Evolutionary conservation across 495 filamentous ascomycete genomes (phyloP).

Genomic region (Neurospora terricola): DNA sequence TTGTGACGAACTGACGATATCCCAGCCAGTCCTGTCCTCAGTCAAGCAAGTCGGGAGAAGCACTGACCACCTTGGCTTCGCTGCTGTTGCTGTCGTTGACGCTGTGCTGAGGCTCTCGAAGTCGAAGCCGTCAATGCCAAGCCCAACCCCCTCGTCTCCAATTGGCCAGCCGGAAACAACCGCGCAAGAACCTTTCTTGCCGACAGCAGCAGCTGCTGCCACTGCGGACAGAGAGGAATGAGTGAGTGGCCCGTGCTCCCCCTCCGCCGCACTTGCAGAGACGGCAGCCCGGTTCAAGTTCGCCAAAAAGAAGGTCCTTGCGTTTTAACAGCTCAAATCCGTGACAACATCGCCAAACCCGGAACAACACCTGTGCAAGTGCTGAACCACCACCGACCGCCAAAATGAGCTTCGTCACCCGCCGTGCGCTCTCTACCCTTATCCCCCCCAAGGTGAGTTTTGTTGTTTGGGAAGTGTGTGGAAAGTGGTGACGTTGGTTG

Average conservation of each 20-base stretch:
- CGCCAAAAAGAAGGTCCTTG: slow-evolving; percentile 3
- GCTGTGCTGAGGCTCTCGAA: slow-evolving; percentile 5
- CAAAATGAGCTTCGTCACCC: slow-evolving; percentile 85
- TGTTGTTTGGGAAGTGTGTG: background rate
- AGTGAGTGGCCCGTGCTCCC: slow-evolving; percentile 4
- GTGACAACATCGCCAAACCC: slow-evolving; percentile 8
- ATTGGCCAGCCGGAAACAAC: slow-evolving; percentile 22
- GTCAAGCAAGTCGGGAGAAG: background rate
- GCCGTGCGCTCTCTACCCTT: slow-evolving; percentile 89
- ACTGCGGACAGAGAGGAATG: background rate
- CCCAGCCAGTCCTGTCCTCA: background rate
- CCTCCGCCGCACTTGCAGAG: slow-evolving; percentile 1
- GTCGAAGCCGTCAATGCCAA: slow-evolving; percentile 4
- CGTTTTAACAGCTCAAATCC: slow-evolving; percentile 10
- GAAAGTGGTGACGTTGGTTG: background rate
- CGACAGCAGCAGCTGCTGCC: slow-evolving; percentile 2
- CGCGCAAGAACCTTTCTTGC: slow-evolving; percentile 24
- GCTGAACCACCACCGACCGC: slow-evolving; percentile 21
- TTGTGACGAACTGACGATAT: slow-evolving; percentile 3
- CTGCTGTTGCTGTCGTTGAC: background rate
- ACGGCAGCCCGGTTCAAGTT: background rate
- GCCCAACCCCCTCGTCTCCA: background rate
- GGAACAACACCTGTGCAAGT: slow-evolving; percentile 9
- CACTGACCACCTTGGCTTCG: background rate
- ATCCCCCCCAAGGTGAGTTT: slow-evolving; percentile 88